Evolutionary conservation across 257 asterid species (phyloP), one percentile per base, ranked within the genome.

Genomic region (Craterostigma plantagineum): DNA sequence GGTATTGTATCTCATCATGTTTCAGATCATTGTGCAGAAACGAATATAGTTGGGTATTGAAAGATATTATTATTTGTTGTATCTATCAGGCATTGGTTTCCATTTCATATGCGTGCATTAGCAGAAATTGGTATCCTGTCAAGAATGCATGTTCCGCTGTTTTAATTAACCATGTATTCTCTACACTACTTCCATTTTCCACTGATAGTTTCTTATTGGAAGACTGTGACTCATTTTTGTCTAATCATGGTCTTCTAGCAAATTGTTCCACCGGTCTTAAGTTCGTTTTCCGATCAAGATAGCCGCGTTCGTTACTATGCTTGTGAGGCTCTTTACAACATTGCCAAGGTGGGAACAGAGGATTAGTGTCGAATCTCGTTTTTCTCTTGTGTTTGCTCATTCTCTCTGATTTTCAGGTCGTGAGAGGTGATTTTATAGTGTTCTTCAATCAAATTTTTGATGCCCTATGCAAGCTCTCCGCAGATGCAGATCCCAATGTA

Each of bases 281-380:
- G 51, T 54, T 82, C 98, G 34, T 87, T 87, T 63, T 58, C 81
- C 11, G 95, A 82, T 61, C 95, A 82, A 76, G 98, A 82, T 59
- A 76, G 95, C 66, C 69, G 93, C 67, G 98, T 87, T 68, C 98
- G 95, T 35, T 82, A 82, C 68, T 82, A 82, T 60, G 98, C 98
- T 33, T 87, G 98, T 54, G 98, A 87, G 69, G 95, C 98, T 48
- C 66, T 87, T 41, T 87, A 87, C 58, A 87, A 87, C 69, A 87
- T 87, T 54, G 98, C 98, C 11, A 87, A 87, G 95, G 98, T 87
- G 61, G 61, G 76, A 41, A 14, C 43, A 18, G 14, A 39, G 33
- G 50, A 34, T 48, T 41, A 16, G 52, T 18, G 45, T 14, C 39
- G 47, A 12, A 1, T 33, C 33, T 36, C 33, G 38, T 41, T 13